Percentiles rank a stretch among this genome's conserved stretches.
phyloP scores from a whole-genome alignment of 2,329 filamentous ascomycete species.

The Teratosphaeria pseudoeucalypti region DNA sequence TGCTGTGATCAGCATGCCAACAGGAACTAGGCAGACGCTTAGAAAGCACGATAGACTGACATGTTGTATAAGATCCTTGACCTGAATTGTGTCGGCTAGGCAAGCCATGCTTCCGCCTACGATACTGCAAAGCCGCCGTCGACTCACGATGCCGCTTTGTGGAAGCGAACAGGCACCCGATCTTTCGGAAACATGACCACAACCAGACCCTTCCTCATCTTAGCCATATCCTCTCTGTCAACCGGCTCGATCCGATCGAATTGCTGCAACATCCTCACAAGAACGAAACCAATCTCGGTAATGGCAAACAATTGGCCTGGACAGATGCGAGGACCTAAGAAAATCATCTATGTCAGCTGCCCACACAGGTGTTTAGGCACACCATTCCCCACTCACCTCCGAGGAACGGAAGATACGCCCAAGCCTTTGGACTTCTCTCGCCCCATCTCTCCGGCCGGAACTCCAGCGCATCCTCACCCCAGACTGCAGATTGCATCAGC shows the following conservation, averaged over 20 bases:
- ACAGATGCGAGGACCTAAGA: conserved; percentile 25
- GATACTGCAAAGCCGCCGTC: too few relatives aligned
- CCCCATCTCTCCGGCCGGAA: conserved; percentile 41
- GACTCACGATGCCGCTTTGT: not conserved
- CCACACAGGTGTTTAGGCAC: not conserved
- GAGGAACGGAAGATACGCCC: conserved; percentile 6
- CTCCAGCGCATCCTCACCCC: conserved; percentile 38
- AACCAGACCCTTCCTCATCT: conserved; percentile 11
- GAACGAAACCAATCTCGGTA: conserved; percentile 34
- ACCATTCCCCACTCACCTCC: not conserved
- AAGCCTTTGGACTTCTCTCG: conserved; percentile 7
- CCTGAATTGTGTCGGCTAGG: too few relatives aligned
- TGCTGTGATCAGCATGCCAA: too few relatives aligned
- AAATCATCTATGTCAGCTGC: not conserved
- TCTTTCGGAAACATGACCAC: conserved; percentile 17
- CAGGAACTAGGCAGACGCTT: too few relatives aligned
- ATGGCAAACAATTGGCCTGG: conserved; percentile 38
- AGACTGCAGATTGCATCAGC: conserved; percentile 19
- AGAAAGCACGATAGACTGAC: too few relatives aligned
- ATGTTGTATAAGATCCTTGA: too few relatives aligned
- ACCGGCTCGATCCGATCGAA: conserved; percentile 22
- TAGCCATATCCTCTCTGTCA: conserved; percentile 7
- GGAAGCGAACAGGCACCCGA: conserved; percentile 15
- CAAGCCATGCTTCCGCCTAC: too few relatives aligned
- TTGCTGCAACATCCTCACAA: conserved; percentile 32